Conservation (phyloP, 257 asterid genomes). For the Mitragyna speciosa region DNA sequence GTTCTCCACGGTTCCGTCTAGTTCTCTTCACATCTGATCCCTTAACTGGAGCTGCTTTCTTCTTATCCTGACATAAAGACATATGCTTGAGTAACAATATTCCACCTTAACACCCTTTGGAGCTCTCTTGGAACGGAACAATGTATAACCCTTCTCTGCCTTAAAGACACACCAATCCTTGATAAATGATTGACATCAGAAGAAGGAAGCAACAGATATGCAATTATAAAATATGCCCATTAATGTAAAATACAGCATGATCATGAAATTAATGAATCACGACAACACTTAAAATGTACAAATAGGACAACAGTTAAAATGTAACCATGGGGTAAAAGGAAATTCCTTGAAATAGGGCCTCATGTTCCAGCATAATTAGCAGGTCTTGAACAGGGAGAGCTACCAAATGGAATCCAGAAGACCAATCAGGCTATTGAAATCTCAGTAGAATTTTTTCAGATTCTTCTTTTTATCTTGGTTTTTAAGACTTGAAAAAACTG, state of each 20-base stretch:
- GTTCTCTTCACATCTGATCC: slow-evolving; percentile 81
- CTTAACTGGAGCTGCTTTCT: slow-evolving; percentile 70
- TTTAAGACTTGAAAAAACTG: background rate
- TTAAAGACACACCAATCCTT: background rate
- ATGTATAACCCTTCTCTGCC: background rate
- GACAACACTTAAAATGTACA: too few species aligned
- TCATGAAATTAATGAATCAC: background rate
- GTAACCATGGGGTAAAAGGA: background rate
- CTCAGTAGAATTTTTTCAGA: background rate
- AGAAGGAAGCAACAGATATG: background rate
- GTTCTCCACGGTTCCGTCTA: slow-evolving; percentile 86
- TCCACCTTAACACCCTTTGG: background rate
- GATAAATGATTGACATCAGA: background rate
- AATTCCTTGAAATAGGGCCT: background rate
- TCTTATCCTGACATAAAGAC: slow-evolving; percentile 65
- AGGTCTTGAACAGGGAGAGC: background rate
- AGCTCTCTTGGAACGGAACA: background rate
- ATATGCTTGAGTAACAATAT: background rate
- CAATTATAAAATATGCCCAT: background rate
- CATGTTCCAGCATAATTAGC: background rate
- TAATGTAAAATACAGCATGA: background rate
- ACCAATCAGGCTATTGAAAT: background rate
- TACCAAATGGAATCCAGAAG: background rate
- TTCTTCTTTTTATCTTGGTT: background rate
- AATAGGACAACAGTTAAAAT: background rate